These are phyloP conservation scores for Heritiera fomes DNA, from an alignment of 345 rosid species.

Conservation along the genomic window DNA sequence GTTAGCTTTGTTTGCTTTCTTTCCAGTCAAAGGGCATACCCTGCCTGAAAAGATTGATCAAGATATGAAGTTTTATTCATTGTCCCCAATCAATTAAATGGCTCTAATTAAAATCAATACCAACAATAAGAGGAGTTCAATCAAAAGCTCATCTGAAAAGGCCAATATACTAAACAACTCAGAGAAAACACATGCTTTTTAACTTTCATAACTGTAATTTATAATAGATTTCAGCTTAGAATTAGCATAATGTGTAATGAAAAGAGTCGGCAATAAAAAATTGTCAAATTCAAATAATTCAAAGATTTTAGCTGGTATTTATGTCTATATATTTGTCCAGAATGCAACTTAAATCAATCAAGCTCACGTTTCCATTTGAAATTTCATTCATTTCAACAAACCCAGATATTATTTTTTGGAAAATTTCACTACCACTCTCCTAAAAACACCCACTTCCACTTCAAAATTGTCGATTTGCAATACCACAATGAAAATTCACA, in stretches of 20 bases:
- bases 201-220: not conserved
- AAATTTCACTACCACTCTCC: not conserved
- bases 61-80: not conserved
- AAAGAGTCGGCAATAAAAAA: not conserved
- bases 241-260: not conserved
- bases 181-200: not conserved
- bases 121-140: no score
- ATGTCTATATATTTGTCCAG: not conserved
- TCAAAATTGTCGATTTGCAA: not conserved
- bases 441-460: not conserved
- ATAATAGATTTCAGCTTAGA: not conserved
- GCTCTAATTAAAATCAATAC: not conserved
- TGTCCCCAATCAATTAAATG: not conserved
- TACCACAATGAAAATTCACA: not conserved
- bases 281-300: not conserved
- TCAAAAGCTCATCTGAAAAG: not conserved
- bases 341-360: not conserved
- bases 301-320: not conserved
- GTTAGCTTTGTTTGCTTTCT: conserved; percentile 90
- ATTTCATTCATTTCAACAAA: not conserved
- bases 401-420: not conserved
- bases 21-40: conserved; percentile 89
- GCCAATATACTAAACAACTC: not conserved
- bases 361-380: not conserved
- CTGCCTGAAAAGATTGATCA: conserved; percentile 56